These are phyloP conservation scores for Aspergillus neoniger DNA, from an alignment of 2,329 filamentous ascomycete genomes.

Conservation along the genomic window DNA sequence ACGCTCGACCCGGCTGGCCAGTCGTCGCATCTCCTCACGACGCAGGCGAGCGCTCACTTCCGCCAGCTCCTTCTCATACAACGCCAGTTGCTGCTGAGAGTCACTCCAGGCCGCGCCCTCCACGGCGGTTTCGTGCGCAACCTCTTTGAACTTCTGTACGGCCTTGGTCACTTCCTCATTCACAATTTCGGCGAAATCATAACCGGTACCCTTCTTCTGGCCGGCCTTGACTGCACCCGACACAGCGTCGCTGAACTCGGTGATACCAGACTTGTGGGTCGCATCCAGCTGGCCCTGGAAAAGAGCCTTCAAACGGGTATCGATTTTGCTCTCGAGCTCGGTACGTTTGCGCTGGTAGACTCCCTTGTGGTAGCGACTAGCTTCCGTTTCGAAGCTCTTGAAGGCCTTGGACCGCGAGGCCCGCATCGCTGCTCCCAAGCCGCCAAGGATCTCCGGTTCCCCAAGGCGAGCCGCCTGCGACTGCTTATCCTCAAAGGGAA, in stretches of 20 bases:
- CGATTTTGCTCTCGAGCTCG: slow-evolving; percentile 84
- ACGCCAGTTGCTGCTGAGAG: slow-evolving; percentile 73
- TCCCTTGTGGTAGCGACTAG: slow-evolving; percentile 93
- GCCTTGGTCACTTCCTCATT: slow-evolving; percentile 76
- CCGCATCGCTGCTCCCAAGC: slow-evolving; percentile 74
- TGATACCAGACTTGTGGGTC: slow-evolving; percentile 84
- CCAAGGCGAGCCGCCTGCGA: slow-evolving; percentile 73
- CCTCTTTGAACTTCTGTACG: slow-evolving; percentile 71
- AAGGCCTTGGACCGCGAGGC: slow-evolving; percentile 71
- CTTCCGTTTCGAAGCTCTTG: slow-evolving; percentile 84
- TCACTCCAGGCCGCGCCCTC: slow-evolving; percentile 84
- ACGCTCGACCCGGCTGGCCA: slow-evolving; percentile 87
- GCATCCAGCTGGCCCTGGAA: slow-evolving; percentile 87
- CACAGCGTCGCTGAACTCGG: slow-evolving; percentile 83
- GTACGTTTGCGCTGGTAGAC: slow-evolving; percentile 84
- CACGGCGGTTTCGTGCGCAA: slow-evolving; percentile 73
- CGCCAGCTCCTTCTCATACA: slow-evolving; percentile 89
- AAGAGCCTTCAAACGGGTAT: slow-evolving; percentile 81
- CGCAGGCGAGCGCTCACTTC: slow-evolving; percentile 81
- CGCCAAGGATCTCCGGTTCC: slow-evolving; percentile 68
- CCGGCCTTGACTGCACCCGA: slow-evolving; percentile 83
- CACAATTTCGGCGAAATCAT: slow-evolving; percentile 96
- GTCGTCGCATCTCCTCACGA: slow-evolving; percentile 92
- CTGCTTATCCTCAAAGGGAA: slow-evolving; percentile 84
- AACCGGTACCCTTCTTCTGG: slow-evolving; percentile 85